Evolutionary conservation across 78 protist genomes (phyloP), one percentile per base, ranked within the genome.

Genomic region (Planoprotostelium fungivorum): DNA sequence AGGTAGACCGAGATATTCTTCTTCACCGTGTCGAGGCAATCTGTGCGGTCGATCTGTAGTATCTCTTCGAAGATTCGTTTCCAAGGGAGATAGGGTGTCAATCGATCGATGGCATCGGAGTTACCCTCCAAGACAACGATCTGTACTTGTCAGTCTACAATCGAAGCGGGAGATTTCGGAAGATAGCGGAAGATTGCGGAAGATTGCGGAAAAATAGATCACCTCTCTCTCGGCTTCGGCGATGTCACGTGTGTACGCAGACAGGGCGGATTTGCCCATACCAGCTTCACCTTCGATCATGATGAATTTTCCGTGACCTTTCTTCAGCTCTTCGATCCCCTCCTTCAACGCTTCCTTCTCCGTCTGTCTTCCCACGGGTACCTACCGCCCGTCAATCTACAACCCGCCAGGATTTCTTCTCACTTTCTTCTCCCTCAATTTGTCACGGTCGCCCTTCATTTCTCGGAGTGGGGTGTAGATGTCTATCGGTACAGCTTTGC

Each of bases 401-500:
- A n/a, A n/a, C n/a, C n/a, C n/a, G n/a, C n/a, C n/a, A 51, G 5
- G 5, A 51, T 16, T 25, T 25, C 5, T 51, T 16, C 16, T 16
- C 73, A 51, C 73, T 16, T 51, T 51, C 73, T 51, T 51, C 16
- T 51, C 31, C 31, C 73, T 16, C 31, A 25, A 16, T 16, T 51
- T 51, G 31, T 51, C 73, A 25, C 87, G 87, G 34, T 85, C 37
- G 34, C 5, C 5, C 16, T 16, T 85, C 87, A 37, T 35, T 16
- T 85, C 63, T 85, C 16, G 5, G 87, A 85, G 5, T 5, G 87
- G 87, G 5, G 87, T 36, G 16, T 37, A 85, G 37, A 85, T 36
- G 29, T 85, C 87, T 85, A 85, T 36, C 5, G 87, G 87, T 25
- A 23, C n/a, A 16, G 36, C 87, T 85, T 85, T 85, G 5, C 87